A percentile compares a stretch with the other conserved stretches of the same genome.
Evolutionary conservation across 2,329 filamentous ascomycete species (phyloP).

Genomic region (Microdochium nivale): DNA sequence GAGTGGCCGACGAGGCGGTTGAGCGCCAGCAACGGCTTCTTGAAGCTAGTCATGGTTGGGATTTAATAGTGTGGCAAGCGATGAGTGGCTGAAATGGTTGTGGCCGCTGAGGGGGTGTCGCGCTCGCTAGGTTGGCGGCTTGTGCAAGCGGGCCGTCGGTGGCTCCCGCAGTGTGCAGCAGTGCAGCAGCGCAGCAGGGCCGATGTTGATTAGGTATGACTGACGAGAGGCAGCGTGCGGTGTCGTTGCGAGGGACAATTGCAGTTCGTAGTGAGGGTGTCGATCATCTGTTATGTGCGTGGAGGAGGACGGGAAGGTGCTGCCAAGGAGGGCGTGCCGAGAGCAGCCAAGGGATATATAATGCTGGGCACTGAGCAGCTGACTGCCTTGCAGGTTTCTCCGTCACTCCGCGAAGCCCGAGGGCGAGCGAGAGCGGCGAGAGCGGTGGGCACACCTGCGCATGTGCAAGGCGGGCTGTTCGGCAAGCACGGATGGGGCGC

Average conservation of each 20-base stretch:
- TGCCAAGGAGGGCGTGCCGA: not conserved
- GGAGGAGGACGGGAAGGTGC: conserved; percentile 11
- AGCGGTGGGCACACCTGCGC: too few species aligned
- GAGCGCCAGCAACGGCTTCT: conserved; percentile 26
- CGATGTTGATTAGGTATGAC: too few species aligned
- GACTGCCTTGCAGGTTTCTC: not conserved
- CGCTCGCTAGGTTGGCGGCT: too few species aligned
- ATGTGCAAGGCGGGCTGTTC: too few species aligned
- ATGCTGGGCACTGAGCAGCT: not conserved
- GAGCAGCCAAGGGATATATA: not conserved
- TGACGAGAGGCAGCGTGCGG: too few species aligned
- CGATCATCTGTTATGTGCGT: too few species aligned
- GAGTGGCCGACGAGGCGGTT: conserved; percentile 28
- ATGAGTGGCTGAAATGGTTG: not conserved
- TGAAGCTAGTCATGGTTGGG: conserved; percentile 14
- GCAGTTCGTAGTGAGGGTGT: conserved; percentile 19
- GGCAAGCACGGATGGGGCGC: too few species aligned
- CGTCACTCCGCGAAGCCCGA: not conserved
- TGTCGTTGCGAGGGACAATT: too few species aligned
- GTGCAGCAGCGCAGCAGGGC: too few species aligned
- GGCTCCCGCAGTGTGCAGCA: too few species aligned
- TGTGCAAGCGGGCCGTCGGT: too few species aligned
- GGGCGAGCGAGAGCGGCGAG: not conserved
- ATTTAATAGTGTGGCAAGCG: too few species aligned
- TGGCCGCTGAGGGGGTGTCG: not conserved